These are phyloP conservation scores for Penicillium ochrochloron DNA, from an alignment of 495 filamentous ascomycete species.

Conservation along the genomic window DNA sequence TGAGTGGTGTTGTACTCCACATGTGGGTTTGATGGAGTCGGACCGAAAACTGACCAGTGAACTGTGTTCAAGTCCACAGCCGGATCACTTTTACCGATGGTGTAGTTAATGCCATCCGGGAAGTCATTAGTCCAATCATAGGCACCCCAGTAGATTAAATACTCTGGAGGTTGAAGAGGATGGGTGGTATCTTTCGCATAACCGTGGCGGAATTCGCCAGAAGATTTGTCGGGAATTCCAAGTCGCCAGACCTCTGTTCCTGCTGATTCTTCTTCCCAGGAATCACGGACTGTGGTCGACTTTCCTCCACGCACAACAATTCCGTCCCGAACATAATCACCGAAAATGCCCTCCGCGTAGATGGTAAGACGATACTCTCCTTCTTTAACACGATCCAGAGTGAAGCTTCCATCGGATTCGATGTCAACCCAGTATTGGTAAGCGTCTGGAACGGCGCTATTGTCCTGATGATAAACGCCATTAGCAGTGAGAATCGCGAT, in stretches of 20 bases:
- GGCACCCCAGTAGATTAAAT: constrained; percentile 59
- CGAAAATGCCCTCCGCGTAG: constrained; percentile 61
- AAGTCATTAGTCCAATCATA: constrained; percentile 61
- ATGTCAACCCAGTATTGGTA: constrained; percentile 65
- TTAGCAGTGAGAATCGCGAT: constrained; percentile 57
- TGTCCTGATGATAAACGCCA: constrained; percentile 61
- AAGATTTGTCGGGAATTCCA: constrained; percentile 58
- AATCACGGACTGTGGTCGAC: constrained; percentile 32
- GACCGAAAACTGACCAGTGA: constrained; percentile 60
- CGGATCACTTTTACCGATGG: constrained; percentile 51
- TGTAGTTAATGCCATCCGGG: constrained; percentile 55
- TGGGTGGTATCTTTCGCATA: constrained; percentile 44
- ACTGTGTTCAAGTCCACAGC: constrained; percentile 56
- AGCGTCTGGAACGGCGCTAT: constrained; percentile 49
- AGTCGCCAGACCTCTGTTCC: constrained; percentile 60
- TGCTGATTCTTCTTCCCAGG: constrained; percentile 53
- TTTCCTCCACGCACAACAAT: constrained; percentile 43
- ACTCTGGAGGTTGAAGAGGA: constrained; percentile 52
- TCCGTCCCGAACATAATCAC: constrained; percentile 52
- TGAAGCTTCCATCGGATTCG: constrained; percentile 46
- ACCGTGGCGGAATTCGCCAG: constrained; percentile 60
- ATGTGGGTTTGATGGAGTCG: constrained; percentile 42
- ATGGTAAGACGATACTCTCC: constrained; percentile 61
- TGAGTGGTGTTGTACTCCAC: constrained; percentile 46
- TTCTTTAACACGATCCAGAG: constrained; percentile 52